A percentile compares a stretch with the other conserved stretches of the same genome.
These are phyloP conservation scores for Sarocladium strictum DNA, from an alignment of 2,329 filamentous ascomycete genomes.

Conservation along the genomic window DNA sequence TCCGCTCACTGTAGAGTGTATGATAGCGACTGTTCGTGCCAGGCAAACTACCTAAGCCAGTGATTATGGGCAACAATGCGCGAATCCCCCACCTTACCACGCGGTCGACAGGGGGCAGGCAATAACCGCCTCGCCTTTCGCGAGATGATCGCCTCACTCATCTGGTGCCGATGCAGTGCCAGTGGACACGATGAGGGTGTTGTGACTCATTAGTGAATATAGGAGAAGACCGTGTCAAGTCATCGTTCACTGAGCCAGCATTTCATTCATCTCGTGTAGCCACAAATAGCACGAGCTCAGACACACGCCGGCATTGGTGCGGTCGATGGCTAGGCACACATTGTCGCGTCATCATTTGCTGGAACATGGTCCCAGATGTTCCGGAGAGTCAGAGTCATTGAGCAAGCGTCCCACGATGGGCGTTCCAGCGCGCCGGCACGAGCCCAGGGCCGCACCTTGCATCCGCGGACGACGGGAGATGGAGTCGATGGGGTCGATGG, in stretches of 20 bases:
- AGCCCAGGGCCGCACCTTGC: conserved; percentile 9
- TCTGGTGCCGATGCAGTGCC: too few relatives aligned
- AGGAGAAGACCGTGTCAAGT: too few relatives aligned
- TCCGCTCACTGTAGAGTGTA: too few relatives aligned
- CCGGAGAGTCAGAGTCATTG: not conserved
- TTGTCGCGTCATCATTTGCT: conserved; percentile 8
- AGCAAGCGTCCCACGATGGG: conserved; percentile 7
- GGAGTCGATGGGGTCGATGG: conserved; percentile 8
- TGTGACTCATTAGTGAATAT: too few relatives aligned
- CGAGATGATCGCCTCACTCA: not conserved
- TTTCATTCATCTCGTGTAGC: not conserved
- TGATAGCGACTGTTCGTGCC: too few relatives aligned
- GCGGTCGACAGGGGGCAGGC: not conserved
- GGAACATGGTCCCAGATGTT: not conserved
- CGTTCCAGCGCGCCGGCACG: conserved; percentile 9
- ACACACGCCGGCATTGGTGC: not conserved
- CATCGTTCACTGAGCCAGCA: not conserved
- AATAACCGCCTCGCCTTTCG: not conserved
- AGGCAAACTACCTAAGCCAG: too few relatives aligned
- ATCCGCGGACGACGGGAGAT: conserved; percentile 9
- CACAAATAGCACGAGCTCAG: conserved; percentile 2
- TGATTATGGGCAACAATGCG: not conserved
- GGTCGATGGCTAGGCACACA: not conserved
- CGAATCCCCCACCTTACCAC: conserved; percentile 8
- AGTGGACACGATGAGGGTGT: too few relatives aligned